phyloP scores from a whole-genome alignment of 225 moss, liverwort and hornwort species.

The Thuidium tamariscinum region DNA sequence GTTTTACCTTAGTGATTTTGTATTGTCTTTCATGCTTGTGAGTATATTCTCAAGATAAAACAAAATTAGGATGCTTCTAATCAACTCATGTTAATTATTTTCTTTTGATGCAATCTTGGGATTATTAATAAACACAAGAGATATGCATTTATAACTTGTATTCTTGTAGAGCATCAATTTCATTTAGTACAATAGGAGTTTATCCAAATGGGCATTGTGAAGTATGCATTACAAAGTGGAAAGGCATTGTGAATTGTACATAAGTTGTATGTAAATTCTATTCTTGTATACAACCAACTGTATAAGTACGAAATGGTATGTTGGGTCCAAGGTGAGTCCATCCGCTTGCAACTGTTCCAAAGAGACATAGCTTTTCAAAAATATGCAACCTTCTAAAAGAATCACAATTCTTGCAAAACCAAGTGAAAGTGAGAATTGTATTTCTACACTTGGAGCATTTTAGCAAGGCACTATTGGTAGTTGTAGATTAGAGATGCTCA shows the following conservation, averaged over 20 bases:
- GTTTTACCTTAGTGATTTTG: background rate
- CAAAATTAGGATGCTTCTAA: background rate
- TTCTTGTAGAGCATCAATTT: background rate
- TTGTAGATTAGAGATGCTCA: background rate
- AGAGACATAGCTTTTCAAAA: background rate
- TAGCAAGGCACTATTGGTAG: background rate
- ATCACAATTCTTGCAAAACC: background rate
- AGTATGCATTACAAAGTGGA: background rate
- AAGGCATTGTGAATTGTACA: background rate
- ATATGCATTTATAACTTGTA: background rate
- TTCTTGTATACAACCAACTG: background rate
- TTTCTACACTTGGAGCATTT: background rate
- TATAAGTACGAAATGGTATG: background rate
- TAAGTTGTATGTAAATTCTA: background rate
- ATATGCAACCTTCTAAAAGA: background rate
- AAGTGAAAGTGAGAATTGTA: background rate
- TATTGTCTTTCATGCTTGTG: background rate
- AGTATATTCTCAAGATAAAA: background rate
- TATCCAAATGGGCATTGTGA: background rate
- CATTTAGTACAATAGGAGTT: background rate
- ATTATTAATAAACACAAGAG: background rate
- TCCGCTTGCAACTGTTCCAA: background rate
- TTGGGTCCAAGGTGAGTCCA: background rate
- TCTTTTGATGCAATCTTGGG: background rate
- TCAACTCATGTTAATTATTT: background rate